Base-by-base conservation (phyloP, 1,139 yeast genomes). In the Suhomyces bokatorum region DNA sequence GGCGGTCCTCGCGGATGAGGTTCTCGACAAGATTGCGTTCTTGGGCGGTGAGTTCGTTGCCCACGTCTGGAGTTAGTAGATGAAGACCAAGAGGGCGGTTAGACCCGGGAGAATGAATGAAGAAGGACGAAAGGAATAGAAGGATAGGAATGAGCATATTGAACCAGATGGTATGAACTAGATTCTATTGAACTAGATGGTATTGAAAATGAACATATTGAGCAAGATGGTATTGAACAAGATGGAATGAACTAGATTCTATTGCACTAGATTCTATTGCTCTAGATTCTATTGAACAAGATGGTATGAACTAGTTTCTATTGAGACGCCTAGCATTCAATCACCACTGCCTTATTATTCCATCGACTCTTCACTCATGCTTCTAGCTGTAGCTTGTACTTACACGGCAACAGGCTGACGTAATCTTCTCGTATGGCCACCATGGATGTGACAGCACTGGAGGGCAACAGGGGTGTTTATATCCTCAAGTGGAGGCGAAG, bases 1-100 rank as follows among this genome's bases (percentile, higher is more conserved):
- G 48, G n/a, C 46, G 37, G 16, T 45, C 46, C 9, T 39, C 41
- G 28, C 43, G 53, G 8, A 73, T 60, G 39, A 70, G 57, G 42
- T 57, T 62, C 48, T 70, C 74, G 6, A 70, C 72, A 20, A 61
- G 58, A n/a, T 60, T 59, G 39, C 72, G 50, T 48, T 71, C 74
- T 39, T 61, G 63, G 5, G 60, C 59, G 16, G 66, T 54, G 33
- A 70, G 60, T 24, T 42, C 38, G 14, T 33, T 15, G 16, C 37
- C 44, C 6, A 37, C 34, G 26, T 13, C 41, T 43, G 27, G 16
- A 5, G 36, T 34, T 34, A 34, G 36, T 34, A n/a, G n/a, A 34
- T 26, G 29, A 10, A 2, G 29, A 26, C n/a, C n/a, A 11, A 8
- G 29, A 11, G 10, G 29, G n/a, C 29, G 29, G 29, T 11, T 26